These are phyloP conservation scores for Biscutella laevigata DNA, from an alignment of 441 rosid species.

Conservation along the genomic window DNA sequence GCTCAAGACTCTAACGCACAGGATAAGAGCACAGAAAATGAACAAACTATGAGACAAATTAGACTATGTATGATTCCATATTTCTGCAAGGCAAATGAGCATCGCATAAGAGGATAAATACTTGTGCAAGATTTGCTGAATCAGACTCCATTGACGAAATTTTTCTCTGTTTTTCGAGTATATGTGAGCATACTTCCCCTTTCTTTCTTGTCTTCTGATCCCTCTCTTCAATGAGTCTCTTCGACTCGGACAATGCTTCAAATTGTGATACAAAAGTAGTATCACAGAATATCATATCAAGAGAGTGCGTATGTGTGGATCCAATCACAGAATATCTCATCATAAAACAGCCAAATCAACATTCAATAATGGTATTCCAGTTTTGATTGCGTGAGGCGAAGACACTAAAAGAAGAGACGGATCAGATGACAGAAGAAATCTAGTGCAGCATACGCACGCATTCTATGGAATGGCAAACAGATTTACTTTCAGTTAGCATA, in stretches of 20 bases:
- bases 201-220: slow-evolving; percentile 43
- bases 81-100: neutral
- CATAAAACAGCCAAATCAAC: neutral
- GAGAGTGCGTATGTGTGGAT: neutral
- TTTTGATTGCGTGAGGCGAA: too few relatives aligned
- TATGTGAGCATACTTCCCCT: slow-evolving; percentile 46
- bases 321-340: slow-evolving; percentile 1
- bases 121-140: slow-evolving; percentile 54
- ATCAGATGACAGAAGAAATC: neutral
- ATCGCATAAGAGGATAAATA: slow-evolving; percentile 3
- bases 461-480: neutral
- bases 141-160: slow-evolving; percentile 48
- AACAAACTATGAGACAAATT: neutral
- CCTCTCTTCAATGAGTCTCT: slow-evolving; percentile 39
- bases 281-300: neutral
- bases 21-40: neutral
- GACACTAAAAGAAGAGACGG: too few relatives aligned
- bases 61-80: neutral
- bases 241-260: slow-evolving; percentile 46
- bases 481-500: neutral
- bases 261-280: neutral
- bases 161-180: slow-evolving; percentile 53
- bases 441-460: neutral
- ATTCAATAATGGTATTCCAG: neutral
- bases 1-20: slow-evolving; percentile 34